Evolutionary conservation across 1,284 basidiomycete genomes (phyloP), one percentile per base, ranked within the genome.

Genomic region (Ustilago lituana): DNA sequence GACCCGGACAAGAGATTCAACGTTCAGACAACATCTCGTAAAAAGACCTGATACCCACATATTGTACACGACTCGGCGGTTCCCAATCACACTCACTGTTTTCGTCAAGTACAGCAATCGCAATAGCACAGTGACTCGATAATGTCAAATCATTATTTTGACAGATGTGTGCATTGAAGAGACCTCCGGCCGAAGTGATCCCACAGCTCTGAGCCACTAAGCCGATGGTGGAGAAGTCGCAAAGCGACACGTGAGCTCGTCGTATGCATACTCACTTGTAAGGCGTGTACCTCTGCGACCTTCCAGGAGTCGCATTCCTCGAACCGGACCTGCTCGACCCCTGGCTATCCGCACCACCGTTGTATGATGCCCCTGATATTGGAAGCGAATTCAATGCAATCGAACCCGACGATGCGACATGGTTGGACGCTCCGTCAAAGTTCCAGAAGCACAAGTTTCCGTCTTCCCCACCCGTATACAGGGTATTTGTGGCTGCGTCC

Each of bases 391-490:
- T 48, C 31, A 63, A 22, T 4, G 43, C 36, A 5, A 59, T 59
- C 23, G 45, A 38, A 1, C 54, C 61, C 5, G 26, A 20, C 2
- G 41, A 23, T 4, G 36, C 31, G 27, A 26, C 24, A 12, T 52
- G 43, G n/a, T 19, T 31, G 5, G 39, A 22, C 17, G 31, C n/a
- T n/a, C n/a, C 4, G 27, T 66, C 61, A 19, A 66, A 63, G 5
- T 63, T 54, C 74, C 74, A 76, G 32, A 65, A 61, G 44, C 74
- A 73, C 1, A 76, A 47, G n/a, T 61, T 71, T 12, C 72, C 74
- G 43, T 78, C 76, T 37, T 78, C 76, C 4, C 73, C 76, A 8
- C 76, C 76, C 0, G 76, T 72, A 39, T 70, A 71, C 15, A 78
- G 50, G 0, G 60, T 63, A n/a, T 68, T 56, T 3, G 53, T 53